Base-by-base conservation (phyloP, 805 yeast species). In the Ogataea neopini region DNA sequence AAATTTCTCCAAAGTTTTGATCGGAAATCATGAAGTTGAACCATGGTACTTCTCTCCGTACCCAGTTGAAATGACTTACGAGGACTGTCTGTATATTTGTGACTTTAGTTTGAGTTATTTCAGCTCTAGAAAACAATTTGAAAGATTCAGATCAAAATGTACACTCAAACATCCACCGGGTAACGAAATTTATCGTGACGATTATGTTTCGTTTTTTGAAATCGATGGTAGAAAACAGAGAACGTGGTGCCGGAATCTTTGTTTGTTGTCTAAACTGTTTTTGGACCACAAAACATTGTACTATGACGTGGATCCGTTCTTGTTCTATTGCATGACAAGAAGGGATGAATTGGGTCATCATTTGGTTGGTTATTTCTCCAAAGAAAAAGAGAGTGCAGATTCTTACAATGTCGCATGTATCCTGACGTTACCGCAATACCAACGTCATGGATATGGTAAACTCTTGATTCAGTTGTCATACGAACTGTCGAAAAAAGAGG, bases 1-100 rank as follows among this genome's bases (percentile, higher is more conserved):
- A 56, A 94, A 94, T 62, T 74, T 94, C 52, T 74, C 79, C 40
- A 77, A 80, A 45, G 80, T 94, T 4, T 84, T 88, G 3, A 81
- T 94, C 69, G 99, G 99, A 1, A 86, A 85, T 53, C 89, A 83
- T 66, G 86, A 87, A 57, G 89, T 94, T 44, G 99, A 94, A 65
- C 99, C 99, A 2, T 94, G 99, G 99, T 94, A 94, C 68, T 94
- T 94, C 61, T 87, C 96, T 1, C 98, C 99, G 1, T 94, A 94
- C 65, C 99, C 99, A 0, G 76, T 89, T 13, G 99, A 94, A 63
- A 76, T 90, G 47, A 89, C 97, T 0, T 98, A 94, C 59, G 94
- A 86, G 54, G 98, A 92, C 64, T 83, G 79, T 46, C 79, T 94
- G 19, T 94, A 86, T 64, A 86, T 94, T 39, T 94, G 96, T 68